Evolutionary conservation across 306 rosid species (phyloP), one percentile per base, ranked within the genome.

Genomic region (Quercus rubra): DNA sequence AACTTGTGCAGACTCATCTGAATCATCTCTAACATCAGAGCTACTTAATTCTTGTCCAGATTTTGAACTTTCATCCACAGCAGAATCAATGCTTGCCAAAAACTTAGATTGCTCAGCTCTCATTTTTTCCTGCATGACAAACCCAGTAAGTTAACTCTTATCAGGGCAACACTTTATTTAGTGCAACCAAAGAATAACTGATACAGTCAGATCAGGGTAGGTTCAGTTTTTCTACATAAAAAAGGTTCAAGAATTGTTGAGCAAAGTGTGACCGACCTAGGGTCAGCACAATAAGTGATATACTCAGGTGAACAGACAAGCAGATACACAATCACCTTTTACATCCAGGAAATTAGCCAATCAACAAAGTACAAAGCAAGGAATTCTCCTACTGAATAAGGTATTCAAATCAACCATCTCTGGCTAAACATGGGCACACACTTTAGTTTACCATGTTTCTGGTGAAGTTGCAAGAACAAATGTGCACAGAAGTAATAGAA

Each of bases 21-120:
- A 70, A 81, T 86, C 85, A 74, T 79, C 83, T 81, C 83, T 88
- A 55, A 61, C 58, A 66, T 87, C 86, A 19, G 82, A 55, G 30
- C 78, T 87, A 71, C 73, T 71, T 43, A 51, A 81, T 87, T 84
- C 93, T 69, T 82, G 82, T 67, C 76, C 92, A 79, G 73, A 79
- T 81, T 86, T 88, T 75, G 94, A 76, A 58, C 68, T 85, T 84
- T 86, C 92, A 81, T 93, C 97, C 71, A 38, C 78, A 33, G 75
- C 56, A 55, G 91, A 71, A 84, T 89, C 92, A 67, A 89, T 58
- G 70, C 88, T 91, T 14, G 97, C 98, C 94, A 93, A 82, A 86
- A 96, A 96, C 75, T 91, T 96, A 17, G 90, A 88, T 77, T 96
- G 98, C 43, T 91, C 96, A 20, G 89, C 96, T 89, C 88, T 90